A percentile compares a stretch with the other conserved stretches of the same genome.
Evolutionary conservation across 345 rosid species (phyloP).

Genomic region (Draba incana): DNA sequence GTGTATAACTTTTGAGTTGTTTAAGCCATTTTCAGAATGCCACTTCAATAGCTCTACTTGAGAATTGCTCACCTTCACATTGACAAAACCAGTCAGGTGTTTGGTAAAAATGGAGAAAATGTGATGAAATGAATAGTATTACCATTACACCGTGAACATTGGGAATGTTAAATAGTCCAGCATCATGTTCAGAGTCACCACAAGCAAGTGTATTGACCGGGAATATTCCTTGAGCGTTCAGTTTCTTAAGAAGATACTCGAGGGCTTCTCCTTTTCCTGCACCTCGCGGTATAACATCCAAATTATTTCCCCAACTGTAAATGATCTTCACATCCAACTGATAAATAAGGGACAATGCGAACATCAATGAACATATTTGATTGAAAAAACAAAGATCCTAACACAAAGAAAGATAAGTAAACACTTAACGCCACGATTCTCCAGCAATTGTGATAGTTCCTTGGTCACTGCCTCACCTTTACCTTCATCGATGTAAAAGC

Average conservation of each 20-base stretch:
- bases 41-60: constrained; percentile 94
- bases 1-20: constrained; percentile 76
- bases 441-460: constrained; percentile 60
- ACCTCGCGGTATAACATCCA: constrained; percentile 86
- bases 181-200: constrained; percentile 99
- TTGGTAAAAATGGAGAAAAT: constrained; percentile 7
- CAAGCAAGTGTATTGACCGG: constrained; percentile 91
- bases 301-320: constrained; percentile 85
- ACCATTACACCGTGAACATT: constrained; percentile 94
- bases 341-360: constrained; percentile 9
- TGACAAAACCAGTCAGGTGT: constrained; percentile 4
- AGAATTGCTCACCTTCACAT: constrained; percentile 83
- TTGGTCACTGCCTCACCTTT: constrained; percentile 75
- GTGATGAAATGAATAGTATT: constrained; percentile 29
- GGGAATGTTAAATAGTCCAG: constrained; percentile 90
- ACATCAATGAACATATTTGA: constrained; percentile 5
- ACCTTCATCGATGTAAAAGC: constrained; percentile 79
- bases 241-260: constrained; percentile 78
- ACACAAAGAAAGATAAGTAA: constrained; percentile 2
- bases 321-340: constrained; percentile 94
- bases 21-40: constrained; percentile 83
- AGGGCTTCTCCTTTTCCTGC: constrained; percentile 99
- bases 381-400: constrained; percentile 19
- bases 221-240: constrained; percentile 59
- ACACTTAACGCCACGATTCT: constrained; percentile 71